Evolutionary conservation across 2,329 filamentous ascomycete genomes (phyloP), one percentile per base, ranked within the genome.

Genomic region (Phyllosticta citribraziliensis): DNA sequence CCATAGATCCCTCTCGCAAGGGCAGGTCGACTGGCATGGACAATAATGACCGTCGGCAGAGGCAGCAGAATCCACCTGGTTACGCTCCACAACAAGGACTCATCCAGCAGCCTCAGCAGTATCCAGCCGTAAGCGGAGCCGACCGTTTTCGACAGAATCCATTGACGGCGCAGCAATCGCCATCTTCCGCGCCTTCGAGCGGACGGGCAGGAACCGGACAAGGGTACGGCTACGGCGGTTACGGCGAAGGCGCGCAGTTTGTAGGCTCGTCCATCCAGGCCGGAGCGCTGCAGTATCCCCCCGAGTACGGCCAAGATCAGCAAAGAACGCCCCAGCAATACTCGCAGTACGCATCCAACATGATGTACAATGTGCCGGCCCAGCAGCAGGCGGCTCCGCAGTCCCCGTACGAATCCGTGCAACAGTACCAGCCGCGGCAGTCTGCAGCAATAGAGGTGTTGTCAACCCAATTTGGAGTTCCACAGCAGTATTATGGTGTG

Each of bases 351-450:
- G 79, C 85, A 59, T 77, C 83, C 60, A 83, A 84, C 65, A 85
- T 93, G 78, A 87, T 94, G 82, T 95, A 95, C 79, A 87, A 86
- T 76, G 87, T 92, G 69, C 79, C 82, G 70, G 85, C 86, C 72
- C 78, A 84, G 69, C 76, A 80, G 65, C 83, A 84, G 75, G 70
- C 72, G 63, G 65, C 73, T 79, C 78, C 76, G 73, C 84, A 78
- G 80, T 87, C 76, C 63, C 75, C 80, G 67, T 96, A 95, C 78
- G 88, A 93, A 74, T 78, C 84, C 70, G 84, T 86, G 72, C 82
- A 86, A 76, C 87, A 87, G 71, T 95, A 91, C 78, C 82, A 86
- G 70, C 79, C 85, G 67, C 86, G 88, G 78, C 88, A 91, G 71
- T 83, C 87, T 76, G 84, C 88, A 80, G 84, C 83, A 64, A 84